Percentiles rank a stretch among this genome's conserved stretches.
phyloP scores from a whole-genome alignment of 257 asterid genomes.

The Knoxia roxburghii region DNA sequence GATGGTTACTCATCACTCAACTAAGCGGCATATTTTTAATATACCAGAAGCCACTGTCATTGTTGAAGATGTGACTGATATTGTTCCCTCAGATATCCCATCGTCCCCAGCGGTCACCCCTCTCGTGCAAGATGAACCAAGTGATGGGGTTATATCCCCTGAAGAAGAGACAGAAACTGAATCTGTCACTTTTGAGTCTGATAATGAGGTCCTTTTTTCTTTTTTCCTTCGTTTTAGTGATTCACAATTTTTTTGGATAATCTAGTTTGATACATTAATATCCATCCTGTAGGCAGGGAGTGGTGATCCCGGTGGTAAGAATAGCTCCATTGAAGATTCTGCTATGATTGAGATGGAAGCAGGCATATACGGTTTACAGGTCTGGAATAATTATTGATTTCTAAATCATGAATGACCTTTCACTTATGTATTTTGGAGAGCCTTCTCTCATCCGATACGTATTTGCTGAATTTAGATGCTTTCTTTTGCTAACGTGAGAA shows the following conservation, averaged over 20 bases:
- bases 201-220: slow-evolving; percentile 18
- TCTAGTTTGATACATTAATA: slow-evolving; percentile 9
- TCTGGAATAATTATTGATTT: slow-evolving; percentile 13
- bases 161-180: slow-evolving; percentile 45
- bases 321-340: slow-evolving; percentile 48
- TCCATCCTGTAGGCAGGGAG: slow-evolving; percentile 38
- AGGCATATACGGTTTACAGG: slow-evolving; percentile 77
- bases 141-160: slow-evolving; percentile 34
- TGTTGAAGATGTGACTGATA: slow-evolving; percentile 46
- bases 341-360: slow-evolving; percentile 67
- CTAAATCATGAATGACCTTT: not conserved
- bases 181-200: slow-evolving; percentile 34
- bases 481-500: not conserved
- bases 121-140: slow-evolving; percentile 32
- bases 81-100: slow-evolving; percentile 27
- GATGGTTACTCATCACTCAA: slow-evolving; percentile 25
- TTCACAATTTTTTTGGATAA: slow-evolving; percentile 4
- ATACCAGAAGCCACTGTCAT: slow-evolving; percentile 22
- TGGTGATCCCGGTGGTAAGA: slow-evolving; percentile 31
- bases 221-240: not conserved
- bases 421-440: not conserved
- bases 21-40: slow-evolving; percentile 17
- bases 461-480: not conserved
- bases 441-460: not conserved
- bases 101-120: slow-evolving; percentile 25